Percentiles rank a stretch among this genome's conserved stretches.
Evolutionary conservation across 148 eudicot genomes (phyloP).

Genomic region (Selenicereus undatus): DNA sequence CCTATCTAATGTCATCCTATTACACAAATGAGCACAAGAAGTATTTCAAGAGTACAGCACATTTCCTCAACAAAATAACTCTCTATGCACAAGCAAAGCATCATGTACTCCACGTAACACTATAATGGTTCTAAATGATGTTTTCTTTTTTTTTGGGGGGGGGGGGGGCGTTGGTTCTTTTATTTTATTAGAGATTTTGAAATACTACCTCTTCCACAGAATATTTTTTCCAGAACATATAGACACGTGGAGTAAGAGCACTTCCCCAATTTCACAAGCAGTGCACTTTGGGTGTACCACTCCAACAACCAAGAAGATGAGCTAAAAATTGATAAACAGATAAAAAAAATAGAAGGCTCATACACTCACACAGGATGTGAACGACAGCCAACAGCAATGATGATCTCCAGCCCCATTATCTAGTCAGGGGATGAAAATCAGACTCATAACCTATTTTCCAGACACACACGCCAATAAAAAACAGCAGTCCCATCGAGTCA

Average conservation of each 20-base stretch:
- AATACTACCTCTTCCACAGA: background rate
- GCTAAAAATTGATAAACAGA: background rate
- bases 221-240: too few relatives aligned
- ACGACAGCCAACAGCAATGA: background rate
- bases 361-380: background rate
- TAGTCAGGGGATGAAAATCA: background rate
- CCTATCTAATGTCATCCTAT: too few relatives aligned
- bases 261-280: background rate
- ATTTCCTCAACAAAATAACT: too few relatives aligned
- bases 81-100: too few relatives aligned
- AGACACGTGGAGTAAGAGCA: background rate
- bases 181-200: background rate
- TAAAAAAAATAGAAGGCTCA: too few relatives aligned
- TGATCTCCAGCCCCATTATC: background rate
- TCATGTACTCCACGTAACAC: too few relatives aligned
- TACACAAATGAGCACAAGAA: background rate
- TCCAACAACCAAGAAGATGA: background rate
- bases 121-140: too few relatives aligned
- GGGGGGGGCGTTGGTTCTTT: background rate
- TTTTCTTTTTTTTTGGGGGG: background rate
- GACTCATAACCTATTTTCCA: too few relatives aligned
- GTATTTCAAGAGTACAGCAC: background rate
- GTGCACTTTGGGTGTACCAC: background rate
- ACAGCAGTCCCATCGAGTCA: too few relatives aligned
- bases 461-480: too few relatives aligned